Percentiles rank a stretch among this genome's conserved stretches.
Evolutionary conservation across 192 early-diverging fungal genomes (phyloP).

Genomic region (Mortierella hygrophila): DNA sequence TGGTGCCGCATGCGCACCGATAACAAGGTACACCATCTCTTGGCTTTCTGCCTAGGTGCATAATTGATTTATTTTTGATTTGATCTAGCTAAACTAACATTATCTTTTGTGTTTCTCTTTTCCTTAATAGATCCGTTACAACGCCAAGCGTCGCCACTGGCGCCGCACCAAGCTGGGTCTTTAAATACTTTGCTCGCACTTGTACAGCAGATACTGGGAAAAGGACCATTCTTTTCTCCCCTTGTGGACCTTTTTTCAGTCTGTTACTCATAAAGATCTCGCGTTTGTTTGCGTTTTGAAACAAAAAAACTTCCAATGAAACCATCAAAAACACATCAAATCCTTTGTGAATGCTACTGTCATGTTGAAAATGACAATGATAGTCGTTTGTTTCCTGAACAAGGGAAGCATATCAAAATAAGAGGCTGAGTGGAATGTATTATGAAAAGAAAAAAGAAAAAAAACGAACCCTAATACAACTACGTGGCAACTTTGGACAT

Average conservation of each 20-base stretch:
- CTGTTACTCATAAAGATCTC: slow-evolving; percentile 46
- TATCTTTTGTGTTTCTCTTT: neutral
- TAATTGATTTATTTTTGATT: neutral
- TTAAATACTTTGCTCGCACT: slow-evolving; percentile 66
- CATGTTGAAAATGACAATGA: neutral
- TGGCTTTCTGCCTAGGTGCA: neutral
- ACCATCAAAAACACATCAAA: neutral
- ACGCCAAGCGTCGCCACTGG: slow-evolving; percentile 99
- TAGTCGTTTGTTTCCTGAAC: neutral
- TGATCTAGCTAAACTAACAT: neutral
- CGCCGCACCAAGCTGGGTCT: slow-evolving; percentile 98
- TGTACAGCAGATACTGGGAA: slow-evolving; percentile 20
- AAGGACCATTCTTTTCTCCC: slow-evolving; percentile 5
- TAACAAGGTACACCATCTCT: slow-evolving; percentile 90
- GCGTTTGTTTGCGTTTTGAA: slow-evolving; percentile 47
- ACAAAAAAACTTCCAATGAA: neutral
- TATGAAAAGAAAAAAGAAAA: neutral
- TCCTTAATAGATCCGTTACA: slow-evolving; percentile 78
- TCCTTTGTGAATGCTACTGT: neutral
- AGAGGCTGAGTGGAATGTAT: neutral
- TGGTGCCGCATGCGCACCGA: slow-evolving; percentile 98
- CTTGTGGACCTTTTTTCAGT: slow-evolving; percentile 20
- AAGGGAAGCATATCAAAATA: neutral
- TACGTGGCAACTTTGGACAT: neutral
- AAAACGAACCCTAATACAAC: neutral